A percentile compares a stretch with the other conserved stretches of the same genome.
Conservation (phyloP, 2,329 filamentous ascomycete genomes). For the Fusarium burgessii region DNA sequence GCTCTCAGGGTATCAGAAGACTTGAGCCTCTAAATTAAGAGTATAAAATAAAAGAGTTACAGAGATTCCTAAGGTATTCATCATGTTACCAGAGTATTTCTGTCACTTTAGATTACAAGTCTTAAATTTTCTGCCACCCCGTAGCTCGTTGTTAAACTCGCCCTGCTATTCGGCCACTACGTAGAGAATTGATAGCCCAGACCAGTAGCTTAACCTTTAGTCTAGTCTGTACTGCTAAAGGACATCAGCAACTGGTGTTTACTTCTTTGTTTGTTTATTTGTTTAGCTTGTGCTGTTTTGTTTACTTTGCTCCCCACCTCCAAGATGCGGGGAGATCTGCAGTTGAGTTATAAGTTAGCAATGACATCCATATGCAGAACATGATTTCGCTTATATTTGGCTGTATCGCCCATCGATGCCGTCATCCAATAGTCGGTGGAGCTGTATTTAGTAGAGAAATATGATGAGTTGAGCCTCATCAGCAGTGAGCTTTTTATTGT, state of each 20-base stretch:
- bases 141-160: too few species aligned
- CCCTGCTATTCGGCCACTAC: too few species aligned
- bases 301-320: conserved; percentile 25
- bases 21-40: too few species aligned
- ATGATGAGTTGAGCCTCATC: conserved; percentile 19
- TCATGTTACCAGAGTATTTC: too few species aligned
- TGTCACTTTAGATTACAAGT: too few species aligned
- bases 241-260: neutral
- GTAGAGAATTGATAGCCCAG: neutral
- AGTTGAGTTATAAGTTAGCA: neutral
- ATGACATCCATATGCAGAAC: conserved; percentile 18
- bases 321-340: conserved; percentile 10
- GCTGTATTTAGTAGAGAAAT: conserved; percentile 1
- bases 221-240: neutral
- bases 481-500: neutral
- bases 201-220: neutral
- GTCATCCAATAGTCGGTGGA: conserved; percentile 29
- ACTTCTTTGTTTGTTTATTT: conserved; percentile 23
- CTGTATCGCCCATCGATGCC: conserved; percentile 15
- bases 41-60: too few species aligned
- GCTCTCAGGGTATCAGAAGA: neutral
- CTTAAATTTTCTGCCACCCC: too few species aligned
- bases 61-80: too few species aligned
- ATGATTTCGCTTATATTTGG: conserved; percentile 39
- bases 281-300: conserved; percentile 1